phyloP scores from a whole-genome alignment of 768 basidiomycete species.

The Mycena rosella region DNA sequence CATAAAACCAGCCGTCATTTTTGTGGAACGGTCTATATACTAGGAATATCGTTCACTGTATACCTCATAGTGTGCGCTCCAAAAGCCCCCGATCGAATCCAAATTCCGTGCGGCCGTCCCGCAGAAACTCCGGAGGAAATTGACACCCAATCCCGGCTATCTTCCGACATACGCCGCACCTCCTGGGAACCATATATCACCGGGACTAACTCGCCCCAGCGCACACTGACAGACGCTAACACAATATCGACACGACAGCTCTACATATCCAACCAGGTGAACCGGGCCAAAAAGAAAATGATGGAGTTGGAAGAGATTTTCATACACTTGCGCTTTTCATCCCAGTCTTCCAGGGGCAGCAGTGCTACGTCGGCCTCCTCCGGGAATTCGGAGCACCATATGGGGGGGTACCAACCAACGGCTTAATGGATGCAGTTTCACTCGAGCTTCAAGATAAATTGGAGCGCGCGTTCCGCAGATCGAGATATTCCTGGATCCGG shows the following conservation, averaged over 20 bases:
- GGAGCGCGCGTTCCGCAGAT: slow-evolving; percentile 4
- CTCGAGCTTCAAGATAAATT: background rate
- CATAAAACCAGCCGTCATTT: too few relatives aligned
- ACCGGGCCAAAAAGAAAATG: slow-evolving; percentile 19
- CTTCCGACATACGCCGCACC: background rate
- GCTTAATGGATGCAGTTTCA: background rate
- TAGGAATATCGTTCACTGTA: too few relatives aligned
- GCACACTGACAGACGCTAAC: background rate
- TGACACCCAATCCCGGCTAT: too few relatives aligned
- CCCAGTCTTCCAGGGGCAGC: background rate
- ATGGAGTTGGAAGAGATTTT: slow-evolving; percentile 17
- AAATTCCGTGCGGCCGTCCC: too few relatives aligned
- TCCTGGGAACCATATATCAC: background rate
- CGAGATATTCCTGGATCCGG: too few relatives aligned
- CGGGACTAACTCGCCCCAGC: background rate
- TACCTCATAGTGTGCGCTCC: too few relatives aligned
- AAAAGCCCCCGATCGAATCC: too few relatives aligned
- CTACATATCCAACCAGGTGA: slow-evolving; percentile 23
- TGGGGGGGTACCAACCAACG: background rate
- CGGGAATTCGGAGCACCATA: background rate
- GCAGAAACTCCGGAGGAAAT: too few relatives aligned
- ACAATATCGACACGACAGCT: slow-evolving; percentile 7
- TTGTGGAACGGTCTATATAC: too few relatives aligned
- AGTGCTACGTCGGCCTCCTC: background rate
- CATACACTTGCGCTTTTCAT: background rate